Conservation (phyloP, 2,329 filamentous ascomycete species). For the Epichloe uncinata region DNA sequence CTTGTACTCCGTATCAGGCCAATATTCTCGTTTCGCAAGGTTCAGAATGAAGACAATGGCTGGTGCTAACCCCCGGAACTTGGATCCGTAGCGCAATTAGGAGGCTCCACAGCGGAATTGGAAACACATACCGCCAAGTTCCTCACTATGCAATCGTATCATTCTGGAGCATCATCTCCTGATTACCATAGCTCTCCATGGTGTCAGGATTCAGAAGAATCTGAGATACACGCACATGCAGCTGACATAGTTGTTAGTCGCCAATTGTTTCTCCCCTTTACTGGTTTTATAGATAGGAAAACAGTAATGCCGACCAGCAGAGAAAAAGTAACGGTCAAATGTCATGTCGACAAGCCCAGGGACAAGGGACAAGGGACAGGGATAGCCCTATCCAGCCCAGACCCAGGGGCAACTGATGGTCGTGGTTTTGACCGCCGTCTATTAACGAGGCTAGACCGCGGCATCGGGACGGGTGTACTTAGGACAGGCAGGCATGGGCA, state of each 20-base stretch:
- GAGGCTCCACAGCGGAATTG: slow-evolving; percentile 1
- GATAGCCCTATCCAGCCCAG: neutral
- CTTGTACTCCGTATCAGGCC: neutral
- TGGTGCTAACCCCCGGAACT: neutral
- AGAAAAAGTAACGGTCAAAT: neutral
- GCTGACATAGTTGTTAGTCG: too few relatives aligned
- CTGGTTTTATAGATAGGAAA: neutral
- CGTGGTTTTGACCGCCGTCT: neutral
- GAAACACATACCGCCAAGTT: neutral
- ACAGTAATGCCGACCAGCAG: neutral
- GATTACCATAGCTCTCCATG: neutral
- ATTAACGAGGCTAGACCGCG: neutral
- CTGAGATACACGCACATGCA: neutral
- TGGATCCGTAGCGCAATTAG: neutral
- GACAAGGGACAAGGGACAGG: neutral
- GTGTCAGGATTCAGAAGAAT: neutral
- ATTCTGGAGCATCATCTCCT: too few relatives aligned
- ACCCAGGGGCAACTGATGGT: neutral
- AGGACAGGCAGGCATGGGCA: neutral
- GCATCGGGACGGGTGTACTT: neutral
- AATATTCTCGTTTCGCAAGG: neutral
- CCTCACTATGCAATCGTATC: neutral
- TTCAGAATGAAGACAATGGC: neutral
- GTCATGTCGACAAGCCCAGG: neutral
- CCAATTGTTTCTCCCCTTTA: neutral